Base-by-base conservation (phyloP, 768 basidiomycete genomes). In the Trametes coccinea region DNA sequence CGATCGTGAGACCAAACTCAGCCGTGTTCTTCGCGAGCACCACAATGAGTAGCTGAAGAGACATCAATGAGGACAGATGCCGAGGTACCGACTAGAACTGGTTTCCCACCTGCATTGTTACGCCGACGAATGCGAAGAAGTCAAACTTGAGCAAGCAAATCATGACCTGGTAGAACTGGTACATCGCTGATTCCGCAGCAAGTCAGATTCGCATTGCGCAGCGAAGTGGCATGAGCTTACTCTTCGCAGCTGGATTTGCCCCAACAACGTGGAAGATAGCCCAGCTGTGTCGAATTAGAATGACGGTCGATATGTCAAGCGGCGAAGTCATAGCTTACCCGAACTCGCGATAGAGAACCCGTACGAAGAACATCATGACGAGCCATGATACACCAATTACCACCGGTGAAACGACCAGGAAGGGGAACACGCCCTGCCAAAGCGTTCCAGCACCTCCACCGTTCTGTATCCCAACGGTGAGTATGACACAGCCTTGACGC, bases 201-300 rank as follows among this genome's bases (percentile, higher is more conserved):
- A 11, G 11, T 37, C 34, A 37, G 13, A 14, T 3, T 11, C 2
- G 5, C 2, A 29, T 17, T 37, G 13, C 30, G 41, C 16, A 13
- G 29, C 10, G 11, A 2, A 4, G 9, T 0, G 0, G n/a, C 2
- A 27, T 54, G 49, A 14, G 72, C 85, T 59, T 64, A 92, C 92
- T 82, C 76, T 93, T 93, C 84, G 90, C 86, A 67, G 80, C 88
- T 9, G 89, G 89, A 67, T 92, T 90, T 39, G 92, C 92, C 34
- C 91, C 92, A 22, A 93, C 91, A 39, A 90, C 85, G 69, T 93
- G 92, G 78, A 94, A 94, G 69, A 94, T 90, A 43, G 90, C 91
- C 93, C 92, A 94, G 46, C 92, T 93, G 63, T 13, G 11, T 37
- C 34, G 57, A 5, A 11, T 49, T 33, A 30, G 16, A 16, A 48